Conservation (phyloP, 2,329 filamentous ascomycete genomes). For the Xylariomycetidae sp. region DNA sequence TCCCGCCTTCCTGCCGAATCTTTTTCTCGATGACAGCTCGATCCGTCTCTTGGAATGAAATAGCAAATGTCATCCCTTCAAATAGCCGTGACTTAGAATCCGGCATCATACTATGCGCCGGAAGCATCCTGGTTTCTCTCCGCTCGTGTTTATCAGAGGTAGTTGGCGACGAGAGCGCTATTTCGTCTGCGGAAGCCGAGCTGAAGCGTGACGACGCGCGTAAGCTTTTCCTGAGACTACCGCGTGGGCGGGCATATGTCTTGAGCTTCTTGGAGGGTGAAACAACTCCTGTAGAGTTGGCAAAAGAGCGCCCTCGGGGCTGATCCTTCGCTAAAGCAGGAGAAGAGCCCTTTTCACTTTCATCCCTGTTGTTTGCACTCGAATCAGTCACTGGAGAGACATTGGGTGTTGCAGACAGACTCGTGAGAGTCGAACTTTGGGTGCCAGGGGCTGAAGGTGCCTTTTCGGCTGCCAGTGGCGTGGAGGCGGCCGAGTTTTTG, state of each 20-base stretch:
- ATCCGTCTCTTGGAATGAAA: slow-evolving; percentile 57
- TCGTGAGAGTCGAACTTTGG: slow-evolving; percentile 20
- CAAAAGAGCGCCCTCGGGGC: slow-evolving; percentile 18
- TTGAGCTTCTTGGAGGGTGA: slow-evolving; percentile 19
- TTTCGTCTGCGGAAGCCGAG: slow-evolving; percentile 43
- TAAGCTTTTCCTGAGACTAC: slow-evolving; percentile 20
- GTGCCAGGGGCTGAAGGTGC: slow-evolving; percentile 14
- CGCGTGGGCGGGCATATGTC: slow-evolving; percentile 14
- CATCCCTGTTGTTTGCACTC: slow-evolving; percentile 20
- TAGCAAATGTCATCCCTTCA: slow-evolving; percentile 76
- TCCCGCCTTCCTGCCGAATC: slow-evolving; percentile 67
- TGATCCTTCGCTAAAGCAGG: slow-evolving; percentile 26
- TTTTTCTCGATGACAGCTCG: slow-evolving; percentile 45
- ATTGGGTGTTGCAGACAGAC: slow-evolving; percentile 21
- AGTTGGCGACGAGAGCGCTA: slow-evolving; percentile 33
- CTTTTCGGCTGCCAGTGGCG: slow-evolving; percentile 8
- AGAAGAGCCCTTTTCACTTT: slow-evolving; percentile 18
- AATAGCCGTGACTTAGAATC: too few species aligned
- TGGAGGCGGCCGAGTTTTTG: slow-evolving; percentile 13
- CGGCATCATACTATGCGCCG: too few species aligned
- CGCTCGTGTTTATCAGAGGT: too few species aligned
- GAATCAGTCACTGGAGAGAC: slow-evolving; percentile 20
- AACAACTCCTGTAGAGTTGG: slow-evolving; percentile 13
- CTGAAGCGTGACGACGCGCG: slow-evolving; percentile 21
- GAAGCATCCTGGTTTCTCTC: too few species aligned